phyloP scores from a whole-genome alignment of 169 alveolate genomes.

The Neospora caninum region DNA sequence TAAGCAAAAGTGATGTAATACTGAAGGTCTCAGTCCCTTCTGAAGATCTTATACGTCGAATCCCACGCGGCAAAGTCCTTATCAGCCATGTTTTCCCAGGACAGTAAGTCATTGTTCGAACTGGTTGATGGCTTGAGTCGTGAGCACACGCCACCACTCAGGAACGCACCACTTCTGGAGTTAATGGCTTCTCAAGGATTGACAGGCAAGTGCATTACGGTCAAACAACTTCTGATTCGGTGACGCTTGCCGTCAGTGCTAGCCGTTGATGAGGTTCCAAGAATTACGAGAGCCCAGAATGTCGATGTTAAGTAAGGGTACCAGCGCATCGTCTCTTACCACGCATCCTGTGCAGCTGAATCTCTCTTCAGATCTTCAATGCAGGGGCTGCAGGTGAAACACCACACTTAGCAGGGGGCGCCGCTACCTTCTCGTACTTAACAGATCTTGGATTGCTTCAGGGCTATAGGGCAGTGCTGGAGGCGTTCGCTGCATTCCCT shows the following conservation, averaged over 20 bases:
- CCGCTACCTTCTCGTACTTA: background rate
- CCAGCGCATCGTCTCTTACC: too few species aligned
- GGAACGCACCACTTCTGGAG: constrained; percentile 65
- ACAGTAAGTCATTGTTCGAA: constrained; percentile 60
- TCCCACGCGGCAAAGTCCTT: constrained; percentile 80
- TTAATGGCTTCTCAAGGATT: constrained; percentile 64
- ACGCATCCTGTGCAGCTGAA: background rate
- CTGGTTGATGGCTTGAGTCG: background rate
- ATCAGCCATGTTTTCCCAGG: constrained; percentile 86
- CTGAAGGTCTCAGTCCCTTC: constrained; percentile 84
- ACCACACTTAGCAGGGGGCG: background rate
- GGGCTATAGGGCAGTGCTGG: constrained; percentile 95
- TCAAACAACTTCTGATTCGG: background rate
- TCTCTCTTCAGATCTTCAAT: constrained; percentile 53
- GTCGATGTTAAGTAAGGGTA: constrained; percentile 81
- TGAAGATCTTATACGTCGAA: constrained; percentile 73
- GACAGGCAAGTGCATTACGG: background rate
- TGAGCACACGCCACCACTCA: constrained; percentile 39
- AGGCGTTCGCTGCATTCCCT: constrained; percentile 90
- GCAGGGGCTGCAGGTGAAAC: constrained; percentile 62
- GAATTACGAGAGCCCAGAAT: constrained; percentile 92
- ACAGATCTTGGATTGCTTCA: background rate
- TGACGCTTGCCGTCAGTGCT: constrained; percentile 73
- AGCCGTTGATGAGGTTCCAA: constrained; percentile 89
- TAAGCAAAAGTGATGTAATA: constrained; percentile 77